Conservation (phyloP, 2,329 filamentous ascomycete species). For the Ophiognomonia clavigignenti-juglandacearum region DNA sequence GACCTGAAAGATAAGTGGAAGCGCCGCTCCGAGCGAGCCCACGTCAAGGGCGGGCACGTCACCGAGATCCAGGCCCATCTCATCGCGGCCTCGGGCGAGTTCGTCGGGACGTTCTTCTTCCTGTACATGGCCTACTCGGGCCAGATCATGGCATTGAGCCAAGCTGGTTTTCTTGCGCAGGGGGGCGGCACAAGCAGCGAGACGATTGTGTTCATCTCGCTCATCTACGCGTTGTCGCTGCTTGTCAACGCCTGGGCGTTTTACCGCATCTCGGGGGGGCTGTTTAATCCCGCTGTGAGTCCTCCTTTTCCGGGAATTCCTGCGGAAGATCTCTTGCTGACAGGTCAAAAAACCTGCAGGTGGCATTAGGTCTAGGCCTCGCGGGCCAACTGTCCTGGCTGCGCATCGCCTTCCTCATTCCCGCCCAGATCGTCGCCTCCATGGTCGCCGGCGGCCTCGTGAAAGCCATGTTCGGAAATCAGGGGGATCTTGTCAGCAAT, state of each 20-base stretch:
- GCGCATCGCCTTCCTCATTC: slow-evolving; percentile 41
- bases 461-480: slow-evolving; percentile 38
- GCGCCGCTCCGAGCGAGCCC: background rate
- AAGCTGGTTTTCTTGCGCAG: slow-evolving; percentile 5
- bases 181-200: slow-evolving; percentile 7
- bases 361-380: slow-evolving; percentile 47
- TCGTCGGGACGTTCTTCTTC: slow-evolving; percentile 38
- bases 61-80: slow-evolving; percentile 1
- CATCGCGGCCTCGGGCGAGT: slow-evolving; percentile 28
- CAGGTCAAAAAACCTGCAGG: too few relatives aligned
- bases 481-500: slow-evolving; percentile 37
- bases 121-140: slow-evolving; percentile 36
- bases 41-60: slow-evolving; percentile 1
- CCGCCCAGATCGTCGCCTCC: slow-evolving; percentile 47
- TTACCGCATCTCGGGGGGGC: slow-evolving; percentile 39
- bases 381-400: slow-evolving; percentile 41
- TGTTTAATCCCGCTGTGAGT: slow-evolving; percentile 35
- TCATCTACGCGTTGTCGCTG: slow-evolving; percentile 39
- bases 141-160: slow-evolving; percentile 24
- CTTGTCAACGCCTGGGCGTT: slow-evolving; percentile 46
- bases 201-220: slow-evolving; percentile 30
- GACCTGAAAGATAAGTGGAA: background rate
- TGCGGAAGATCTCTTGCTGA: too few relatives aligned
- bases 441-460: slow-evolving; percentile 53
- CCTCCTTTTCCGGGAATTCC: background rate